Evolutionary conservation across 1,284 basidiomycete species (phyloP), one percentile per base, ranked within the genome.

Genomic region (Volvariella volvacea): DNA sequence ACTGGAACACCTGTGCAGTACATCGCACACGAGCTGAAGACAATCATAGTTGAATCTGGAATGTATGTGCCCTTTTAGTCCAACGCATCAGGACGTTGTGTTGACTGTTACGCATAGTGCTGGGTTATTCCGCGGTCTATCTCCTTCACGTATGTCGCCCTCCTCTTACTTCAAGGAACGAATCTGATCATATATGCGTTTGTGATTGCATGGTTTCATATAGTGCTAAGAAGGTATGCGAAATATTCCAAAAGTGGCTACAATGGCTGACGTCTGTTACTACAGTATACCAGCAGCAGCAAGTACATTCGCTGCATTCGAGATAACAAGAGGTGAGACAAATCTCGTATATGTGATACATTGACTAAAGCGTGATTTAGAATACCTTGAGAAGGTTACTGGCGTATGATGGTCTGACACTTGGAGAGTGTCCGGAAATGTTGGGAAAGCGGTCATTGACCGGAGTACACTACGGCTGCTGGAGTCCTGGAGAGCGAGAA

Each of bases 221-320:
- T 42, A 77, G 73, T 85, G 32, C 53, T 84, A 25, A 65, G 79
- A 73, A 88, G 77, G 78, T 78, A 53, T 45, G 51, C n/a, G n/a
- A n/a, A n/a, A n/a, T n/a, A n/a, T 15, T 34, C 25, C 33, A 30
- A 20, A 54, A 14, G 20, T 8, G 21, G 16, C 6, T 31, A 15
- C 4, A 9, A 10, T 21, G 22, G 10, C 33, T 38, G 19, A 46
- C 20, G n/a, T 10, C 2, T 49, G 12, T 38, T n/a, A 45, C 14
- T 20, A n/a, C 34, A 87, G 89, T 59, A 88, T 93, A 52, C 92
- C 93, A 3, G 90, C 93, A 1, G 93, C 91, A 4, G 92, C 82
- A 20, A 83, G 85, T 48, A 96, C 92, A 0, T 96, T 97, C 56
- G 83, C 90, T n/a, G 88, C 87, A 0, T 97, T 88, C 61, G 92